Evolutionary conservation across 768 basidiomycete genomes (phyloP).

Genomic region (Sporobolomyces roseus): DNA sequence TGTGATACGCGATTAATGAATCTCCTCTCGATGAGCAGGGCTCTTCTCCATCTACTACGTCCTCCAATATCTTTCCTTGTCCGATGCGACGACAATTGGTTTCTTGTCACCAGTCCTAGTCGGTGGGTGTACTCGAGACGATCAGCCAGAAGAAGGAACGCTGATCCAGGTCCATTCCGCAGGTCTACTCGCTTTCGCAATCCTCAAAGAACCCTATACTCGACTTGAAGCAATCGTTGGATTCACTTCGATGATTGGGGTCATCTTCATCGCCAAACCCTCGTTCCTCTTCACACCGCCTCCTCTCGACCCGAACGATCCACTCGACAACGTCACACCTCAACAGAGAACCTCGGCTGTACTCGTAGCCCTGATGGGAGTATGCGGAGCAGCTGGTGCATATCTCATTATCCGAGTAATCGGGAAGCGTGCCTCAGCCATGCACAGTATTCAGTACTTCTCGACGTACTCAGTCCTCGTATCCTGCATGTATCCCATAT

Average conservation of each 20-base stretch:
- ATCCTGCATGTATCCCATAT: conserved; percentile 38
- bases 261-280: conserved; percentile 76
- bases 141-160: background rate
- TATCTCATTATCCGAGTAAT: conserved; percentile 63
- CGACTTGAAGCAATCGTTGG: conserved; percentile 38
- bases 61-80: conserved; percentile 68
- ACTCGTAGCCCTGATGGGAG: conserved; percentile 62
- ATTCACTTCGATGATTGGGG: conserved; percentile 69
- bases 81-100: conserved; percentile 71
- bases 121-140: background rate
- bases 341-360: conserved; percentile 26
- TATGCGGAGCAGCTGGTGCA: conserved; percentile 63
- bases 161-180: conserved; percentile 54
- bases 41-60: conserved; percentile 56
- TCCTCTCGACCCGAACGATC: background rate
- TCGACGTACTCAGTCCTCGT: conserved; percentile 55
- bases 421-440: conserved; percentile 68
- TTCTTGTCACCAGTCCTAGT: conserved; percentile 68
- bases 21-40: background rate
- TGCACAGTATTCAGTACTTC: conserved; percentile 69
- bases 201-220: conserved; percentile 44
- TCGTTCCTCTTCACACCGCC: conserved; percentile 58
- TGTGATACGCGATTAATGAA: no score
- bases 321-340: background rate
- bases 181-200: conserved; percentile 51